These are phyloP conservation scores for Lasiosphaeria hispida DNA, from an alignment of 495 filamentous ascomycete species.

Conservation along the genomic window DNA sequence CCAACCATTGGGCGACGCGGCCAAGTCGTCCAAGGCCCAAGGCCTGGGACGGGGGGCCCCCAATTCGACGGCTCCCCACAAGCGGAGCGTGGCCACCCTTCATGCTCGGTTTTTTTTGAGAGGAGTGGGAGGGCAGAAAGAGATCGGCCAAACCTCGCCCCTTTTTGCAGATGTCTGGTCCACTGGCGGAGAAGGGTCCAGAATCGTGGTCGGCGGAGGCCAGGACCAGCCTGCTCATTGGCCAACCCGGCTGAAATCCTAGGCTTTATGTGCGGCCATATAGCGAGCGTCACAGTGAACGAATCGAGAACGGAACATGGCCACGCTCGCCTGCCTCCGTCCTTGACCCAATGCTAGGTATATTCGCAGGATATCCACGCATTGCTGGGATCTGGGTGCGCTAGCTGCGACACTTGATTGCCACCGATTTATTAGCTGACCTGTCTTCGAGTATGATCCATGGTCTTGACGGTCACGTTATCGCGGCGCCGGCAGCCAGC, in stretches of 20 bases:
- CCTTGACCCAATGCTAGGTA: neutral
- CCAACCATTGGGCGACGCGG: neutral
- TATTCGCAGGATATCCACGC: neutral
- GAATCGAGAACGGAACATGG: conserved; percentile 17
- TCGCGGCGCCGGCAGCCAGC: no score
- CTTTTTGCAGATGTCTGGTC: neutral
- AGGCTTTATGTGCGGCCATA: conserved; percentile 4
- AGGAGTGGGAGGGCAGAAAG: neutral
- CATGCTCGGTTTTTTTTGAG: conserved; percentile 1
- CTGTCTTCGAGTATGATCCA: neutral
- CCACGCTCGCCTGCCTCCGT: neutral
- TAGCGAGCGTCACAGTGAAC: conserved; percentile 2
- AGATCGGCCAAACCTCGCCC: no score
- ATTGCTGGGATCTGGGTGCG: conserved; percentile 1
- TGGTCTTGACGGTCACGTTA: neutral
- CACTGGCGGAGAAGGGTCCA: neutral
- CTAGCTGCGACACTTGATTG: neutral
- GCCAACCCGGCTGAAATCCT: conserved; percentile 18
- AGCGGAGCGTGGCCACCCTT: conserved; percentile 8
- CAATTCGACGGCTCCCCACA: conserved; percentile 8
- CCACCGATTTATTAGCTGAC: neutral
- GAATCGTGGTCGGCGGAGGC: neutral
- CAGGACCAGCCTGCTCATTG: conserved; percentile 12
- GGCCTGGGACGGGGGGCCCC: neutral
- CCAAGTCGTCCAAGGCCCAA: neutral